Percentiles rank a stretch among this genome's conserved stretches.
Conservation (phyloP, 2,329 filamentous ascomycete species). For the Tolypocladium amazonense region DNA sequence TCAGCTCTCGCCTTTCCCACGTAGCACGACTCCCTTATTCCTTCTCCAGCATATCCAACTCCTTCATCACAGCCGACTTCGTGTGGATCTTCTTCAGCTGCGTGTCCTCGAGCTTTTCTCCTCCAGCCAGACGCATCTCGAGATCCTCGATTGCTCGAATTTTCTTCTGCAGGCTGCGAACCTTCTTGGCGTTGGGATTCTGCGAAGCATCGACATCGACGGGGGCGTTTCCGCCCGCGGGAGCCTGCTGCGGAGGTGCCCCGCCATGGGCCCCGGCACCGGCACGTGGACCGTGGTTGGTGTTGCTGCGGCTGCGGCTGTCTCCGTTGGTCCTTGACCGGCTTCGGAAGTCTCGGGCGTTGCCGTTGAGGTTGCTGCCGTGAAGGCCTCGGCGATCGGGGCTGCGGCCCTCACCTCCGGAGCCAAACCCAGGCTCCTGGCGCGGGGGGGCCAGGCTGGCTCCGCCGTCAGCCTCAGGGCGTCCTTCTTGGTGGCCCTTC, state of each 20-base stretch:
- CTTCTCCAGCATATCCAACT: constrained; percentile 52
- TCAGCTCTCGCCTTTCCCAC: background rate
- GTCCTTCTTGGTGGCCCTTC: constrained; percentile 76
- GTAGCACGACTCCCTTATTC: constrained; percentile 10
- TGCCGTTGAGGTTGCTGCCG: constrained; percentile 5
- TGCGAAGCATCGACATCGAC: constrained; percentile 29
- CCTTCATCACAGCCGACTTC: constrained; percentile 72
- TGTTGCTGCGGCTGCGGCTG: constrained; percentile 43
- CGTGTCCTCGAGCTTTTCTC: constrained; percentile 95
- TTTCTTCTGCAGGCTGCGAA: constrained; percentile 90
- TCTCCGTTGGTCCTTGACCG: constrained; percentile 29
- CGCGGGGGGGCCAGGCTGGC: constrained; percentile 36
- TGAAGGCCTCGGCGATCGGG: constrained; percentile 51
- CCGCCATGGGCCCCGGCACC: constrained; percentile 15
- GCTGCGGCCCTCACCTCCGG: constrained; percentile 46
- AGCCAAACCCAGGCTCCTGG: constrained; percentile 24
- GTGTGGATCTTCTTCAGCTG: constrained; percentile 98
- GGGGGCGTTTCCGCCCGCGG: constrained; percentile 35
- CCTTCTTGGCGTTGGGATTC: constrained; percentile 84
- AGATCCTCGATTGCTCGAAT: constrained; percentile 94
- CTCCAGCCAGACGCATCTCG: constrained; percentile 89
- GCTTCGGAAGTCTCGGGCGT: constrained; percentile 1
- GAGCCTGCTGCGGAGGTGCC: constrained; percentile 6
- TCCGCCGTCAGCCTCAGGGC: constrained; percentile 32
- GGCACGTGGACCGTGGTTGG: constrained; percentile 26